These are phyloP conservation scores for Phytophthora cactorum DNA, from an alignment of 352 stramenopile genomes.

Conservation along the genomic window DNA sequence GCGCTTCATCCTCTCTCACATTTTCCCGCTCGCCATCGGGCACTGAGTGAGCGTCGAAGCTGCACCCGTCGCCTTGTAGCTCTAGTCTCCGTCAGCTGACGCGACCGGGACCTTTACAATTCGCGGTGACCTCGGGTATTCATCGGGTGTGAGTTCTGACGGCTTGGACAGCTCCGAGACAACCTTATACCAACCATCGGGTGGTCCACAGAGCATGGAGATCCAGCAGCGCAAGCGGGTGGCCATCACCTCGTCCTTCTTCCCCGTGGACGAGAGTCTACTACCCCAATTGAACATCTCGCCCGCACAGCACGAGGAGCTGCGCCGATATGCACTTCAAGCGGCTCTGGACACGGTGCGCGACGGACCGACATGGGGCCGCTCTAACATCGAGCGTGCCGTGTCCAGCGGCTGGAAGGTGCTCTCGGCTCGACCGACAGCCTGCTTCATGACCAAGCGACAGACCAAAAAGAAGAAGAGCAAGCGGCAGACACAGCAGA, in stretches of 20 bases:
- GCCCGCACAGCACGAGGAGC: slow-evolving; percentile 62
- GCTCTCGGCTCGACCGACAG: slow-evolving; percentile 44
- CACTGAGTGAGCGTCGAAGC: slow-evolving; percentile 8
- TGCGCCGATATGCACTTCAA: slow-evolving; percentile 63
- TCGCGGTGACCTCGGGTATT: slow-evolving; percentile 9
- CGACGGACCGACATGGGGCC: slow-evolving; percentile 69
- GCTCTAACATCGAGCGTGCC: slow-evolving; percentile 57
- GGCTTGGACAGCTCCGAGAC: background rate
- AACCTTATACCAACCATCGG: slow-evolving; percentile 3
- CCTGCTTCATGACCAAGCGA: slow-evolving; percentile 67
- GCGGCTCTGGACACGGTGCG: slow-evolving; percentile 55
- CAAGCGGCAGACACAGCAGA: slow-evolving; percentile 14
- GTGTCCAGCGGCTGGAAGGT: slow-evolving; percentile 65
- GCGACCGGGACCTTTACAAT: background rate
- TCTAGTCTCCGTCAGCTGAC: background rate
- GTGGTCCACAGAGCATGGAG: slow-evolving; percentile 31
- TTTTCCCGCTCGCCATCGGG: slow-evolving; percentile 28
- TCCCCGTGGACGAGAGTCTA: slow-evolving; percentile 59
- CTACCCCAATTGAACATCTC: slow-evolving; percentile 60
- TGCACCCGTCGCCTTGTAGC: slow-evolving; percentile 7
- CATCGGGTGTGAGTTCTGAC: slow-evolving; percentile 10
- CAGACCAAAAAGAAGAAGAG: slow-evolving; percentile 40
- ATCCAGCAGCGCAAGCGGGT: slow-evolving; percentile 39
- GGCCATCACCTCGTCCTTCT: slow-evolving; percentile 50
- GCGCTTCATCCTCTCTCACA: slow-evolving; percentile 18